Conservation (phyloP, 129 eudicot genomes). For the Arctium lappa region DNA sequence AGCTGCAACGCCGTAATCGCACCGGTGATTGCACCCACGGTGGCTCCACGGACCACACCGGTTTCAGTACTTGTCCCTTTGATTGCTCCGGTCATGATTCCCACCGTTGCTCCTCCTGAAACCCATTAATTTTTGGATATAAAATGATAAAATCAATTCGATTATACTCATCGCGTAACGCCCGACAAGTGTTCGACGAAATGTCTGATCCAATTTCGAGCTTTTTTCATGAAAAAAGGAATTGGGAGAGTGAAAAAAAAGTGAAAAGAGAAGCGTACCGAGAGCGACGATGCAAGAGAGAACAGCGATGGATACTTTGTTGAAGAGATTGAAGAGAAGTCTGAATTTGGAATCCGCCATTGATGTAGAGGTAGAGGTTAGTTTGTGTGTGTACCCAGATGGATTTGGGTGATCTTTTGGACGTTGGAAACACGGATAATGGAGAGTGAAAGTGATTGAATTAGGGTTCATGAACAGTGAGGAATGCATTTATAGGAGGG, state of each 20-base stretch:
- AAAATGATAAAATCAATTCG: neutral
- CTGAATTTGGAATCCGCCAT: conserved; percentile 16
- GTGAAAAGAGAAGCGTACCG: conserved; percentile 35
- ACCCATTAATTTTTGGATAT: neutral
- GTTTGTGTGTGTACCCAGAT: neutral
- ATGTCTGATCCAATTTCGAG: conserved; percentile 1
- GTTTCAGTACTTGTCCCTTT: conserved; percentile 83
- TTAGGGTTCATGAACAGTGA: conserved; percentile 3
- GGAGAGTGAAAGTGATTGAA: neutral
- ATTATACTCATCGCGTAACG: neutral
- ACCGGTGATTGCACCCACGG: conserved; percentile 67
- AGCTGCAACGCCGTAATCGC: conserved; percentile 73
- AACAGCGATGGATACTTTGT: conserved; percentile 28
- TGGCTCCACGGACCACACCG: conserved; percentile 67
- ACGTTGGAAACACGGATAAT: neutral
- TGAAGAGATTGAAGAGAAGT: conserved; percentile 20
- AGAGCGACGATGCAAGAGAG: conserved; percentile 49
- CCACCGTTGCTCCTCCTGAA: conserved; percentile 74
- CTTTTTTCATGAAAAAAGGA: neutral
- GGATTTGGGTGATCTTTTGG: neutral
- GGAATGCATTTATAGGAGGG: conserved; percentile 21
- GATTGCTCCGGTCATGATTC: conserved; percentile 64
- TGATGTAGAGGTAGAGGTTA: neutral
- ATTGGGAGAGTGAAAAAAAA: neutral
- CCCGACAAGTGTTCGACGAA: conserved; percentile 15